Evolutionary conservation across 2,329 filamentous ascomycete species (phyloP), one percentile per base, ranked within the genome.

Genomic region (Aspergillus ruber): DNA sequence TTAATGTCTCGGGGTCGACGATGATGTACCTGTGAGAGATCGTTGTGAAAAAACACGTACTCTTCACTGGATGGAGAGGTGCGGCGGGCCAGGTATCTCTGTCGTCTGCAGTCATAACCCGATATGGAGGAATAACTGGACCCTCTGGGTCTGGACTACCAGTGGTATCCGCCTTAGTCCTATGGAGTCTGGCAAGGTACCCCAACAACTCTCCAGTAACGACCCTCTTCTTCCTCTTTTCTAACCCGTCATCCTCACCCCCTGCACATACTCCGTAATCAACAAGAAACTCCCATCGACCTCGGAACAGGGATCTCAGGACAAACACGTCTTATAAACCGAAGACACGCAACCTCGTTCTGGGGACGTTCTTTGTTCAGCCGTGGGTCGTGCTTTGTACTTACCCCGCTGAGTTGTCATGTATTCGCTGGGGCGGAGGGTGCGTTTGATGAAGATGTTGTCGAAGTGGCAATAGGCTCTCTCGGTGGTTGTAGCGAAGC

Each of bases 341-440:
- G 43, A 23, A 54, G 15, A 47, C 15, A 13, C 21, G 40, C 52
- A 10, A 50, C 50, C 42, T 55, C 48, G 23, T 55, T 56, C 38
- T 51, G 51, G 32, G 55, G 49, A 46, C 48, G 33, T 47, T 53
- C 48, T 44, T 51, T 49, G 6, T 44, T 46, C 41, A 51, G 27
- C 6, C 32, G 49, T 3, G 51, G 45, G 29, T 49, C 42, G 41
- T 50, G 45, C 8, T 25, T 33, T 2, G 27, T 46, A 5, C 43
- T n/a, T n/a, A n/a, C n/a, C 47, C 44, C 39, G 15, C 9, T 42
- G 21, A 15, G 21, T 46, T 15, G 43, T 46, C 10, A 29, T 44
- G 33, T 35, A 49, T 33, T 53, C 49, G 44, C 44, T 51, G 8
- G 49, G 45, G 10, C 49, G 44, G 21, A 49, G 43, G 21, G 42